Evolutionary conservation across 129 eudicot genomes (phyloP).

Genomic region (Apium graveolens): DNA sequence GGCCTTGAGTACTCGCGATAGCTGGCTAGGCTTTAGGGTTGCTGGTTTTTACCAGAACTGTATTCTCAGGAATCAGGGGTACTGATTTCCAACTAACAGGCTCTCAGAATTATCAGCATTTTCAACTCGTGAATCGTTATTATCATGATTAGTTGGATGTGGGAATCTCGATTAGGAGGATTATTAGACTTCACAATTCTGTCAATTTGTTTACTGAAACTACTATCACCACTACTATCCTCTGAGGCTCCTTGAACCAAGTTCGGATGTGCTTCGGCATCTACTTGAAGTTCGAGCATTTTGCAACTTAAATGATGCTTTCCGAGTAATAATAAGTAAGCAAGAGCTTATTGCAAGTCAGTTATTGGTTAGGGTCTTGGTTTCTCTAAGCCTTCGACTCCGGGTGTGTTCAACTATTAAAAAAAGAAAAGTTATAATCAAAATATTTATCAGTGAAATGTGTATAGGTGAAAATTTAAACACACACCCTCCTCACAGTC

Average conservation of each 20-base stretch:
- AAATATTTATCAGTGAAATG: no score
- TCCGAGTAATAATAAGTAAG: no score
- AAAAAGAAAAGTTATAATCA: no score
- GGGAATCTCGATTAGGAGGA: slow-evolving; percentile 11
- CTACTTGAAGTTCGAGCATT: no score
- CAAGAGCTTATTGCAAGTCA: no score
- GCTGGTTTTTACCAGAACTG: slow-evolving; percentile 23
- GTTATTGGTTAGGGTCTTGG: no score
- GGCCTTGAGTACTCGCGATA: slow-evolving; percentile 5
- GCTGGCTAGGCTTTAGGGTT: slow-evolving; percentile 23
- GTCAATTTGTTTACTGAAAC: slow-evolving; percentile 1
- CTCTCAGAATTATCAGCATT: slow-evolving; percentile 27
- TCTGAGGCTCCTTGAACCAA: slow-evolving; percentile 48
- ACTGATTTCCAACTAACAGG: slow-evolving; percentile 28
- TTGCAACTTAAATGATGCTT: no score
- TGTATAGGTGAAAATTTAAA: no score
- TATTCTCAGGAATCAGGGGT: slow-evolving; percentile 35
- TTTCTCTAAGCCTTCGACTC: no score
- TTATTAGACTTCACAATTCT: slow-evolving; percentile 12
- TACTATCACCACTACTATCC: slow-evolving; percentile 23
- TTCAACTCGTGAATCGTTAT: slow-evolving; percentile 30
- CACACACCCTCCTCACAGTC: no score
- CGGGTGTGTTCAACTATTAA: no score
- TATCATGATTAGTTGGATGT: slow-evolving; percentile 27
- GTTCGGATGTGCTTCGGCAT: slow-evolving; percentile 68